These are phyloP conservation scores for Fusarium sp. DNA, from an alignment of 2,329 filamentous ascomycete species.

Conservation along the genomic window DNA sequence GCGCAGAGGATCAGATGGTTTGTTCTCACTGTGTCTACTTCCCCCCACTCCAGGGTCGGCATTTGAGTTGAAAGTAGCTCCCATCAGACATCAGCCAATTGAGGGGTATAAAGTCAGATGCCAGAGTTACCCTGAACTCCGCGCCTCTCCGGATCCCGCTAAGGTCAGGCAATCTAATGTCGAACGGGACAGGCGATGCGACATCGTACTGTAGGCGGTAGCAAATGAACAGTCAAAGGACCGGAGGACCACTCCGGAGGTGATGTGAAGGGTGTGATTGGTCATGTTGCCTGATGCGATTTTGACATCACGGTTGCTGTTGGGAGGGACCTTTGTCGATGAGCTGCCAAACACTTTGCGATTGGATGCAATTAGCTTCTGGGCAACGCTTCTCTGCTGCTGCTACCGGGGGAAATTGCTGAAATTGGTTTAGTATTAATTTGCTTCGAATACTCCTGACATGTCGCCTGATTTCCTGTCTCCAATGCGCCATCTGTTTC, in stretches of 20 bases:
- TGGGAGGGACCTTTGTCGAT: background rate
- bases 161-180: background rate
- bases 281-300: background rate
- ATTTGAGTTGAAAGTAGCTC: background rate
- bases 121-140: background rate
- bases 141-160: background rate
- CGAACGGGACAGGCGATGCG: background rate
- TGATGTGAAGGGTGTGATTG: background rate
- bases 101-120: background rate
- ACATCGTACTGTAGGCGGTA: background rate
- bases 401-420: background rate
- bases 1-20: background rate
- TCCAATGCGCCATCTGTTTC: background rate
- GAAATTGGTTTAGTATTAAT: background rate
- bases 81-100: background rate
- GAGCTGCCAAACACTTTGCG: background rate
- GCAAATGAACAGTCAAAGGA: background rate
- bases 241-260: background rate
- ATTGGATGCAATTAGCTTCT: background rate
- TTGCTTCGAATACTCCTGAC: background rate
- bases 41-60: background rate
- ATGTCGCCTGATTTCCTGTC: background rate
- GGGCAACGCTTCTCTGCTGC: background rate
- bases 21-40: background rate
- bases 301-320: background rate